Base-by-base conservation (phyloP, 441 rosid species). In the Erysimum cheiri region DNA sequence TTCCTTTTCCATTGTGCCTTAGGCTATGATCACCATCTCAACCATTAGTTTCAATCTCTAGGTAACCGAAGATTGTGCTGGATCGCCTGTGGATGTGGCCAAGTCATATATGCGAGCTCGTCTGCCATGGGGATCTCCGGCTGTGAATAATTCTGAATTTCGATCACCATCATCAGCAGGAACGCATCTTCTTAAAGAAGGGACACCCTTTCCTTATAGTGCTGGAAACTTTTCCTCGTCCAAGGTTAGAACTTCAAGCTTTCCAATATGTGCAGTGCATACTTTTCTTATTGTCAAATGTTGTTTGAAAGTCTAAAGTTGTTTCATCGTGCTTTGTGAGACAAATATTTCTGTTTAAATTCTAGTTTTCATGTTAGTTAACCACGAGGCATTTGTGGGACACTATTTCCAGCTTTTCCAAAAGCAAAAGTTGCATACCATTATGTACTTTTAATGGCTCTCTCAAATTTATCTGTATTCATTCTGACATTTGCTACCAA, bases 61-160 rank as follows among this genome's bases (percentile, higher is more conserved):
- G 98, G 81, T 65, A 43, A 54, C 71, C 50, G 90, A 81, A 69
- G 87, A 73, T 55, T 90, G 85, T 71, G 72, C 31, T 15, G 91
- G 90, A 35, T 89, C 93, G 50, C 98, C 97, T 12, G 93, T 82
- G 53, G 90, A 88, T 54, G 41, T 90, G 79, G 98, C 97, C 76
- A 92, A 82, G 84, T 86, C 90, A 28, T 94, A 80, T 75, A 94
- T 92, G 98, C 90, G 26, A 76, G 81, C 75, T 41, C 88, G 91
- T 46, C 85, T 86, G 53, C 80, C 89, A 8, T 87, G 96, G 96
- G 83, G 90, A 56, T 88, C 98, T 73, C 92, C 91, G 6, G 70
- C 85, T 37, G 66, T 26, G 7, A 85, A 68, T 53, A 72, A 60
- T 59, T 76, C 54, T 43, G 88, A 79, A 53, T 74, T 74, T 29